Conservation (phyloP, 1,139 yeast species). For the Eremothecium gossypii region DNA sequence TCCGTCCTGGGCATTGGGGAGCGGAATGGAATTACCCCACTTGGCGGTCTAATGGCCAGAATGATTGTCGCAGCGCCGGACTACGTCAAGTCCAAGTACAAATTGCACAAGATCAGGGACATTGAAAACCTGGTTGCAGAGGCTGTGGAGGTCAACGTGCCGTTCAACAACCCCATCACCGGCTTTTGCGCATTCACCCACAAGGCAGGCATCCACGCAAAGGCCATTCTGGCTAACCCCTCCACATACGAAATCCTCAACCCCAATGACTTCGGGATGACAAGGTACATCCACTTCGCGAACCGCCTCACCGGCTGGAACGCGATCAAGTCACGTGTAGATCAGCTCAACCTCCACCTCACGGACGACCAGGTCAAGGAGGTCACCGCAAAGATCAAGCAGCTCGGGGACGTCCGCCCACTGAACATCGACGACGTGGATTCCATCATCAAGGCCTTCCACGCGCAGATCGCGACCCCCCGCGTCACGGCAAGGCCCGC, state of each 20-base stretch:
- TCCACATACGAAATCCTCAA: constrained; percentile 93
- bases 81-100: constrained; percentile 89
- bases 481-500: constrained; percentile 20
- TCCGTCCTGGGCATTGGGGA: constrained; percentile 97
- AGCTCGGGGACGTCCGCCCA: constrained; percentile 90
- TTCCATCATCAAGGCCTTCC: constrained; percentile 90
- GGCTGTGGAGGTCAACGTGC: constrained; percentile 93
- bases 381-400: constrained; percentile 86
- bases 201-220: constrained; percentile 99
- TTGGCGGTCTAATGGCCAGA: constrained; percentile 97
- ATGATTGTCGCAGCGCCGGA: constrained; percentile 99
- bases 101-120: constrained; percentile 91
- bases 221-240: constrained; percentile 96
- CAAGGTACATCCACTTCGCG: constrained; percentile 94
- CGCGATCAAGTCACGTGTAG: constrained; percentile 96
- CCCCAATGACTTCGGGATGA: constrained; percentile 91
- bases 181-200: constrained; percentile 99
- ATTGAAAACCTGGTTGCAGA: constrained; percentile 94
- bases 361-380: constrained; percentile 93
- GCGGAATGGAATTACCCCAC: constrained; percentile 96
- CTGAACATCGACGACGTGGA: constrained; percentile 95
- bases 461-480: constrained; percentile 52
- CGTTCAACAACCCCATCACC: constrained; percentile 97
- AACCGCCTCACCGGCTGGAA: constrained; percentile 98
- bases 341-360: constrained; percentile 83